Evolutionary conservation across 2,329 filamentous ascomycete genomes (phyloP).

Genomic region (Arthrobotrys sphaeroides): DNA sequence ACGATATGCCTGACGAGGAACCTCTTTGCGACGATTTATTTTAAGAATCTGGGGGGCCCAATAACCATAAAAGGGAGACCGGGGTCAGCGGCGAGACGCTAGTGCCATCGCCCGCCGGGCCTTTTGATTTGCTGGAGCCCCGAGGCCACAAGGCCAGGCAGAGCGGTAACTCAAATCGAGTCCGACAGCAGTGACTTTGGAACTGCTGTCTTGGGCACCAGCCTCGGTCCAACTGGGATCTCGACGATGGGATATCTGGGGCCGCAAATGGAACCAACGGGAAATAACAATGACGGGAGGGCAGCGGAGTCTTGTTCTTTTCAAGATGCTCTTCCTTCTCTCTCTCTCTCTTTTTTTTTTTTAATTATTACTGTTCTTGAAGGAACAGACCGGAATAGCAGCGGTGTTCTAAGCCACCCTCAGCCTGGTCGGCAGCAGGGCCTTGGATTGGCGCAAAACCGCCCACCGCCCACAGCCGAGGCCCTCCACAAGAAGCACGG

Average conservation of each 20-base stretch:
- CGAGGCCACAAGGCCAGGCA: constrained; percentile 42
- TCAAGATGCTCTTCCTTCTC: too few relatives aligned
- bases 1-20: constrained; percentile 52
- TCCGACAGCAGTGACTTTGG: not conserved
- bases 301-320: constrained; percentile 33
- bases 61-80: constrained; percentile 45
- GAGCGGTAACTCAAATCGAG: constrained; percentile 53
- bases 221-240: constrained; percentile 9
- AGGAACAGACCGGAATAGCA: constrained; percentile 34
- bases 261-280: constrained; percentile 5
- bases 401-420: constrained; percentile 51
- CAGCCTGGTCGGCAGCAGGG: constrained; percentile 43
- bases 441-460: constrained; percentile 51
- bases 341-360: constrained; percentile 4
- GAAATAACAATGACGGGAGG: constrained; percentile 14
- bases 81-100: constrained; percentile 53
- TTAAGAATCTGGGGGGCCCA: constrained; percentile 47
- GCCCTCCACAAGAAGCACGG: constrained; percentile 29
- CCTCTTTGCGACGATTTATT: constrained; percentile 52
- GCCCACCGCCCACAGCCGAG: constrained; percentile 23
- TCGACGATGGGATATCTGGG: not conserved
- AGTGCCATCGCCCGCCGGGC: constrained; percentile 30
- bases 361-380: not conserved
- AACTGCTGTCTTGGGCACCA: constrained; percentile 13
- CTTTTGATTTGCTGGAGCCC: constrained; percentile 53